Evolutionary conservation across 2,329 filamentous ascomycete genomes (phyloP), one percentile per base, ranked within the genome.

Genomic region (Metarhizium humberi): DNA sequence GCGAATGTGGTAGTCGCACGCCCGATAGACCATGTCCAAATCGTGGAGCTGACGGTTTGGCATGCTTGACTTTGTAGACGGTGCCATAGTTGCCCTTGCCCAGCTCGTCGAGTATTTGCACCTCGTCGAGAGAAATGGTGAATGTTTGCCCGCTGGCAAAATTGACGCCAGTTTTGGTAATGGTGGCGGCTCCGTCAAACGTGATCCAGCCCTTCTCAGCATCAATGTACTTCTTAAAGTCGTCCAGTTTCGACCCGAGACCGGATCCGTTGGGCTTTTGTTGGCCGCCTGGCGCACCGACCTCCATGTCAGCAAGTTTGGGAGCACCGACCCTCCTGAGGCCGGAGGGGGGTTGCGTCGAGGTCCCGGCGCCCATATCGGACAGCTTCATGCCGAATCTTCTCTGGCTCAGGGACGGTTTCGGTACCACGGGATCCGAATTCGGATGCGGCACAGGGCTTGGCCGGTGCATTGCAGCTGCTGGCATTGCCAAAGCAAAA

Each of bases 41-140:
- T 40, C 82, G 76, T 0, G 80, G 80, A 18, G 75, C 71, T 52
- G 73, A 71, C 13, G 78, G 79, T 65, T 90, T 86, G 55, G 88
- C 84, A 72, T 99, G 94, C 63, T 87, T 84, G 56, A 97, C 94
- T 71, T 94, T 96, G 79, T 95, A 97, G 4, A 99, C 94, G 1
- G 92, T 97, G 57, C 94, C 94, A 65, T 99, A 99, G 69, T 99
- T 99, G 45, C 94, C 94, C 72, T 97, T 99, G 50, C 94, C 94
- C 13, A 99, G 76, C 74, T 99, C 94, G 58, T 92, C 90, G 56
- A 97, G 69, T 1, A 90, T 92, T 64, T 97, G 90, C 6, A 99
- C 88, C 69, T 99, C 92, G 66, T 99, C 92, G 46, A 99, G 78
- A 4, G 92, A 97, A 66, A 99, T 97, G 65, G 81, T 90, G 71